Evolutionary conservation across 306 rosid genomes (phyloP), one percentile per base, ranked within the genome.

Genomic region (Pterocarpus macrocarpus): DNA sequence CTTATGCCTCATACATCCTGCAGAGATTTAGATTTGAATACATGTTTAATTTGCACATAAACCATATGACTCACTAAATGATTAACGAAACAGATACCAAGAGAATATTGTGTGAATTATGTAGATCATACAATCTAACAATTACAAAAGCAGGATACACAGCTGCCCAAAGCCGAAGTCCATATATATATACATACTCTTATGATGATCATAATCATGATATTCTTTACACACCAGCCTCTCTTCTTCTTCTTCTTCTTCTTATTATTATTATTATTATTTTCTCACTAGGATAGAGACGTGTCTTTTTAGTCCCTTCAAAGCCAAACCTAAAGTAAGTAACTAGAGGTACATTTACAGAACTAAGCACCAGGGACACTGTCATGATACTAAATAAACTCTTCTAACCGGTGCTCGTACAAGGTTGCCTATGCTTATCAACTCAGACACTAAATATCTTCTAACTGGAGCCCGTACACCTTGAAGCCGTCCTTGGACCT

Each of bases 401-500:
- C 12, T 30, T 49, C 47, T 34, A 35, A 36, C n/a, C 3, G 44
- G 8, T 47, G 74, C 32, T 75, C 10, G 16, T 53, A 36, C 33
- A 64, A 65, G 52, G 15, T 50, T 41, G 45, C 43, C 13, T 10
- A 43, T 17, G 53, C 17, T 66, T 17, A 41, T 41, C 35, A 13
- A 2, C 44, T 59, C 9, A 62, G 50, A 33, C 50, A 62, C 80
- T 39, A 17, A 7, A 33, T 47, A 22, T 49, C 80, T 63, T 49
- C 73, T 77, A 57, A 36, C 30, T 78, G 13, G 82, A 78, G 22
- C 81, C 57, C 45, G 44, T 30, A 68, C 69, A 41, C 38, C 58
- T 79, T 45, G 76, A 79, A 77, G 56, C 38, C 16, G 30, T 56
- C 61, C 28, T 56, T 5, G 49, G 67, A 69, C 82, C 76, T 79